Evolutionary conservation across 176 grass and related monocot genomes (phyloP), one percentile per base, ranked within the genome.

Genomic region (Musa itinerans): DNA sequence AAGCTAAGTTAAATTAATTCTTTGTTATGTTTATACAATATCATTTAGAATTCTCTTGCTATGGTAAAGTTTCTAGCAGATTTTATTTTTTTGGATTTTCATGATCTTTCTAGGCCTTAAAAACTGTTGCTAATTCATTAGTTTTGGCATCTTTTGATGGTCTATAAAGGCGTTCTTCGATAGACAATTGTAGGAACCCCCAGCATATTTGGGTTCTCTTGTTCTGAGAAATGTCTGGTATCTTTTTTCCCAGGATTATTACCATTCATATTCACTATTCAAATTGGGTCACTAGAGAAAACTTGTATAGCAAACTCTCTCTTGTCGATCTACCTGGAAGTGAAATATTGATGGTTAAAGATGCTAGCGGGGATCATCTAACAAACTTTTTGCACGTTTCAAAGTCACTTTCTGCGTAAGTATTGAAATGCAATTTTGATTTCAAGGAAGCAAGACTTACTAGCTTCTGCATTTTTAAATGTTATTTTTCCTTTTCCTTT

Each of bases 321-420:
- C 76, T 97, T 68, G 86, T 97, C n/a, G 94, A 97, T 89, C 89
- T 97, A 71, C 90, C 94, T 74, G 83, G 85, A 77, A 97, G 94
- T 73, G 94, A 97, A 78, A 84, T 86, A 75, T 65, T 90, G 34
- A 75, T 89, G 71, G 88, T 87, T 82, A 90, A 93, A 78, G 89
- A 93, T 89, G 82, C 83, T 80, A 89, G 78, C 50, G 87, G 85
- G 68, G 94, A 98, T 73, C 85, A 91, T 78, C 70, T 93, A 63
- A 98, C 94, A 63, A 90, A 89, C 71, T 87, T 89, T 82, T 85
- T 98, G 73, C 94, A 98, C 76, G 90, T 98, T 67, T 98, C 94
- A 52, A 93, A 89, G 65, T 98, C 94, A 80, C 88, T 98, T 88
- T 98, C 88, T 66, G 94, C 84, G 94, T 98, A 86, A 93, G 94